Conservation (phyloP, 1,139 yeast species). For the Zygoascus hellenicus region DNA sequence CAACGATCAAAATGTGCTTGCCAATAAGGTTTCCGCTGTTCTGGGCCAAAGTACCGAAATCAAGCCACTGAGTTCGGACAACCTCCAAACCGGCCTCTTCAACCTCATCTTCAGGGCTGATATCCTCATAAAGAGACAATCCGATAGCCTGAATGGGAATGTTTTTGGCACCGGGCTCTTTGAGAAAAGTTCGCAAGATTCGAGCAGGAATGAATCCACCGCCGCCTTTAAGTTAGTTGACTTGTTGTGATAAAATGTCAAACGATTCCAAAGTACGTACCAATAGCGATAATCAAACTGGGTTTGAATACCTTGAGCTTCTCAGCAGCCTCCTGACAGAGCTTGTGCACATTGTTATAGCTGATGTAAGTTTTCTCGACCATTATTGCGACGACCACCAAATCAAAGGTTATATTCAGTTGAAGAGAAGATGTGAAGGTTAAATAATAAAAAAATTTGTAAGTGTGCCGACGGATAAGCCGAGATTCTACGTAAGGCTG, state of each 20-base stretch:
- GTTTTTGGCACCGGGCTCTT: conserved; percentile 79
- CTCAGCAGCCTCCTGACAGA: conserved; percentile 80
- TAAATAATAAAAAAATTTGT: not conserved
- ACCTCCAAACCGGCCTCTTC: conserved; percentile 81
- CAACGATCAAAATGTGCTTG: conserved; percentile 76
- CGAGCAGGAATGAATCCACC: conserved; percentile 98
- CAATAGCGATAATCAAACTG: conserved; percentile 82
- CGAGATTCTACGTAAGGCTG: too few relatives aligned
- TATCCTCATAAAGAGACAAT: conserved; percentile 79
- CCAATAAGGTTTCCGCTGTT: conserved; percentile 68
- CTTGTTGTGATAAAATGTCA: not conserved
- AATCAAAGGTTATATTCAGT: not conserved
- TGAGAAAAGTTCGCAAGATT: conserved; percentile 83
- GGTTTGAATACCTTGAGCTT: conserved; percentile 68
- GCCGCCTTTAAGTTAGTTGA: conserved; percentile 42
- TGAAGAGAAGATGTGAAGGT: not conserved
- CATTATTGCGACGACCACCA: conserved; percentile 15
- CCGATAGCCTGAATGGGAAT: conserved; percentile 94
- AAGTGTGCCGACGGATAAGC: too few relatives aligned
- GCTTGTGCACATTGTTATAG: conserved; percentile 88
- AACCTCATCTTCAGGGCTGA: conserved; percentile 48
- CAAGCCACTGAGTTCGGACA: conserved; percentile 93
- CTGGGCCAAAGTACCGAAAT: conserved; percentile 54
- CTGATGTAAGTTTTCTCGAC: conserved; percentile 69
- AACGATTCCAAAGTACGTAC: conserved; percentile 26